A percentile compares a stretch with the other conserved stretches of the same genome.
Conservation (phyloP, 441 rosid species). For the Hura crepitans region DNA sequence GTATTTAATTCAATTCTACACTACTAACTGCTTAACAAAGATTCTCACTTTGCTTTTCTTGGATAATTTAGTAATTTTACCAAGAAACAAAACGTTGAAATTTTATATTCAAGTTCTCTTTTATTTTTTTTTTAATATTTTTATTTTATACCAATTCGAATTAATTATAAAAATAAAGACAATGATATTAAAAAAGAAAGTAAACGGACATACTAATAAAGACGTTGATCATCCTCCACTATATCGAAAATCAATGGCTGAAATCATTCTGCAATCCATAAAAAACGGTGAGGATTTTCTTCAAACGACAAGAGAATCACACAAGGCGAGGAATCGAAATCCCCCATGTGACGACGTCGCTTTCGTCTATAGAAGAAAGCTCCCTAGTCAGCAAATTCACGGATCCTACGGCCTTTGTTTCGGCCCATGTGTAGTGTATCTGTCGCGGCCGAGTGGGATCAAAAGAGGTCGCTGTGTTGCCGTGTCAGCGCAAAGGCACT, state of each 20-base stretch:
- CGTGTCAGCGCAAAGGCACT: conserved; percentile 16
- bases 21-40: conserved; percentile 13
- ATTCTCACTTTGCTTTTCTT: not conserved
- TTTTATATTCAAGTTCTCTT: too few relatives aligned
- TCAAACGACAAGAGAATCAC: conserved; percentile 22
- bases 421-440: conserved; percentile 22
- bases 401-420: conserved; percentile 19
- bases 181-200: too few relatives aligned
- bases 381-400: conserved; percentile 21
- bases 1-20: too few relatives aligned
- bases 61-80: not conserved
- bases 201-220: too few relatives aligned
- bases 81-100: too few relatives aligned
- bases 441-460: conserved; percentile 14
- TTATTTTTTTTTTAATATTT: too few relatives aligned
- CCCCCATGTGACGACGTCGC: conserved; percentile 29
- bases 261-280: not conserved
- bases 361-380: conserved; percentile 9
- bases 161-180: too few relatives aligned
- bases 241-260: conserved; percentile 24
- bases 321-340: not conserved
- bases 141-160: too few relatives aligned
- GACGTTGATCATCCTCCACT: conserved; percentile 1
- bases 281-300: conserved; percentile 17
- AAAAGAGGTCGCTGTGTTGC: not conserved